Conservation (phyloP, 2,329 filamentous ascomycete genomes). For the Cercospora zeina region DNA sequence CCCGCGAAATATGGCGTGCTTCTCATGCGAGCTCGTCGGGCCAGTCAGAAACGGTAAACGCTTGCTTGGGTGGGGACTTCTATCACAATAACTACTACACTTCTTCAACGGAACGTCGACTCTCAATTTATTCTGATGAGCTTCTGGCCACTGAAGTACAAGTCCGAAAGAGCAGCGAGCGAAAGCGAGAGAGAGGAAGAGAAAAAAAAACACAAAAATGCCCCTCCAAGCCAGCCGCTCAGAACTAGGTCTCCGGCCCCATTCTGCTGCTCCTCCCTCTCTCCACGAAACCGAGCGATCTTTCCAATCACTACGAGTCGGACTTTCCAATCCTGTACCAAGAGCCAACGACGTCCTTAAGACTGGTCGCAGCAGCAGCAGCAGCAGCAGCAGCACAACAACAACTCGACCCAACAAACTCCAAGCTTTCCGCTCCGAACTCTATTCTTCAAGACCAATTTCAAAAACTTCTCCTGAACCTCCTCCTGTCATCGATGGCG, state of each 20-base stretch:
- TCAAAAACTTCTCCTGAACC: not conserved
- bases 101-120: not conserved
- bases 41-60: slow-evolving; percentile 5
- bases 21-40: slow-evolving; percentile 8
- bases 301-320: not conserved
- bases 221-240: too few relatives aligned
- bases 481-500: slow-evolving; percentile 6
- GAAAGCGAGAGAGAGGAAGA: too few relatives aligned
- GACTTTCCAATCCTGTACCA: too few relatives aligned
- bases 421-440: slow-evolving; percentile 8
- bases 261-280: too few relatives aligned
- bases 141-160: too few relatives aligned
- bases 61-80: not conserved
- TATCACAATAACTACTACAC: not conserved
- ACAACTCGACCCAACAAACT: not conserved
- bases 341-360: too few relatives aligned
- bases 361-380: too few relatives aligned
- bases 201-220: too few relatives aligned
- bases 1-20: slow-evolving; percentile 15
- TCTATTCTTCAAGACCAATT: not conserved
- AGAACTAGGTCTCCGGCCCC: too few relatives aligned
- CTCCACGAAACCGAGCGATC: too few relatives aligned
- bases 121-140: not conserved
- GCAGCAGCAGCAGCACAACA: too few relatives aligned
- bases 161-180: too few relatives aligned